Conservation (phyloP, 169 alveolate species). For the Sarcocystis neurona region DNA sequence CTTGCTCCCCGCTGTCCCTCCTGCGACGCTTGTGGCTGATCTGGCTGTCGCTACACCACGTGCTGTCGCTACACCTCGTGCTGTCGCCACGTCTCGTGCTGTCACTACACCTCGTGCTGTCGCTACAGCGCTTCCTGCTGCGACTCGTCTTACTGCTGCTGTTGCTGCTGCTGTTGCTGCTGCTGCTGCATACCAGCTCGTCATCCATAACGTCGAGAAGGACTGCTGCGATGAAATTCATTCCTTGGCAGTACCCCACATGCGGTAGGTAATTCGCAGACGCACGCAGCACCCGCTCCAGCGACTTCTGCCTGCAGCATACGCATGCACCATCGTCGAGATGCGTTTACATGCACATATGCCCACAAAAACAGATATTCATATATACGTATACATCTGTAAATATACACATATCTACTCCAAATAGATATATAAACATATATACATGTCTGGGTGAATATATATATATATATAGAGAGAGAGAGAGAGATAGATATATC, state of each 20-base stretch:
- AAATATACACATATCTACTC: not conserved
- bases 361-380: not conserved
- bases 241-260: slow-evolving; percentile 58
- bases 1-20: too few relatives aligned
- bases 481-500: not conserved
- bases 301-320: slow-evolving; percentile 38
- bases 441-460: not conserved
- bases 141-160: too few relatives aligned
- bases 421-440: not conserved
- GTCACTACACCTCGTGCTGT: too few relatives aligned
- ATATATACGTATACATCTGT: not conserved
- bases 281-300: slow-evolving; percentile 37
- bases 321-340: not conserved
- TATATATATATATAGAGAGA: too few relatives aligned
- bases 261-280: slow-evolving; percentile 35
- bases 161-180: too few relatives aligned
- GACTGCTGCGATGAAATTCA: slow-evolving; percentile 50
- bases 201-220: slow-evolving; percentile 41
- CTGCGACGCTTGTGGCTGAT: too few relatives aligned
- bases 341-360: not conserved
- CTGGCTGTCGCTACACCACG: too few relatives aligned
- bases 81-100: too few relatives aligned
- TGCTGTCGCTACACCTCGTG: too few relatives aligned
- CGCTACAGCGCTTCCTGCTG: too few relatives aligned
- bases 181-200: too few relatives aligned